Evolutionary conservation across 2,329 filamentous ascomycete genomes (phyloP), one percentile per base, ranked within the genome.

Genomic region (Cladosporium sp.): DNA sequence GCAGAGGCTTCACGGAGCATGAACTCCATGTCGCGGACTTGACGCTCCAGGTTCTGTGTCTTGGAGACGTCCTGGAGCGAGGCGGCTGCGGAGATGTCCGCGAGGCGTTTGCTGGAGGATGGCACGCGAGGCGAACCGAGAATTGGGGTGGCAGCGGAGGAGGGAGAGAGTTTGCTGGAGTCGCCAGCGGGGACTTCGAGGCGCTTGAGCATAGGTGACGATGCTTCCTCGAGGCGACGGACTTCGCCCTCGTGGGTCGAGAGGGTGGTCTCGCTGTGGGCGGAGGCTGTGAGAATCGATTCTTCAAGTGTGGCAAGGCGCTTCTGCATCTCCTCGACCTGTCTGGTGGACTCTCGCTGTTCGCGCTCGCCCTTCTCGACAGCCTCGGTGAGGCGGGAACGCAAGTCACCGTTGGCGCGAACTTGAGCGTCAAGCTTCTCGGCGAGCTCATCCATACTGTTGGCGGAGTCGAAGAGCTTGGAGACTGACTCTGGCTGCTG

Each of bases 221-320:
- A 87, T 60, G 85, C 88, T 58, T 95, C 90, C 65, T 88, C 87
- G 57, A 97, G 77, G 20, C 82, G 79, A 17, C 84, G 78, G 38
- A 96, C 83, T 74, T 97, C 92, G 38, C 94, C 90, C 72, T 97
- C 94, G 69, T 97, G 92, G 51, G 86, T 87, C 43, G 84, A 78
- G 59, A 97, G 85, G 39, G 87, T 87, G 51, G 93, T 92, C 72
- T 99, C 94, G 0, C 91, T 93, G 19, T 88, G 84, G 59, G 90
- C 87, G 73, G 97, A 93, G 1, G 93, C 91, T 19, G 84, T 77
- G 56, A 95, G 81, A 20, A 99, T 84, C 66, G 88, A 85, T 61
- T 97, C 92, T 72, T 97, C 94, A 52, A 97, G 84, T 15, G 79
- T 76, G 67, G 89, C 90, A 59, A 99, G 86, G 59, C 87, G 88